Percentiles rank a stretch among this genome's conserved stretches.
Evolutionary conservation across 345 rosid genomes (phyloP).

Genomic region (Aethionema arabicum): DNA sequence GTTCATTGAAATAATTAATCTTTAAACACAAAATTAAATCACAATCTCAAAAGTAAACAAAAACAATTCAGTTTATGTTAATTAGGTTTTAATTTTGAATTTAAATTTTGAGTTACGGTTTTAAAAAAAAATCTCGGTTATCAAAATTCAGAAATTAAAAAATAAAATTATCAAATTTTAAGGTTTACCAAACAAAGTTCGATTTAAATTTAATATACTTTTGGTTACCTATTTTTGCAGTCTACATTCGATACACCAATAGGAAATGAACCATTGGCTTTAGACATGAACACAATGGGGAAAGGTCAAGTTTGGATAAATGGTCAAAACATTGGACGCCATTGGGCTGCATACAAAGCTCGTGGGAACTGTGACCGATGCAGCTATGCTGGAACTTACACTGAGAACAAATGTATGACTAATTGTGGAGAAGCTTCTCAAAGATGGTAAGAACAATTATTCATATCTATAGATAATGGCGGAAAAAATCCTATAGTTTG

Average conservation of each 20-base stretch:
- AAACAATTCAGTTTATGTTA: too few relatives aligned
- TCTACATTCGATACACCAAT: constrained; percentile 52
- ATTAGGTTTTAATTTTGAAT: too few relatives aligned
- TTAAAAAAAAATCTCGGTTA: too few relatives aligned
- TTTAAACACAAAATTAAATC: too few relatives aligned
- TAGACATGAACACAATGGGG: constrained; percentile 68
- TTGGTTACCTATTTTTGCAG: constrained; percentile 34
- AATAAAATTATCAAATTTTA: too few relatives aligned
- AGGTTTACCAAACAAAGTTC: too few relatives aligned
- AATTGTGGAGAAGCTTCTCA: constrained; percentile 67
- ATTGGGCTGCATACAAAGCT: constrained; percentile 63
- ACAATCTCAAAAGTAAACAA: too few relatives aligned
- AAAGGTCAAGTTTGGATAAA: constrained; percentile 71
- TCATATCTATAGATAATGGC: not conserved
- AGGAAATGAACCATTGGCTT: constrained; percentile 59
- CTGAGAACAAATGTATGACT: constrained; percentile 44
- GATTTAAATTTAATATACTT: too few relatives aligned
- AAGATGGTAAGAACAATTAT: constrained; percentile 46
- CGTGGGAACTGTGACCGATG: constrained; percentile 58
- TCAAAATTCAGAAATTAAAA: too few relatives aligned
- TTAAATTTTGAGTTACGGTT: too few relatives aligned
- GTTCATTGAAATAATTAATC: too few relatives aligned
- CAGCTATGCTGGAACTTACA: constrained; percentile 51
- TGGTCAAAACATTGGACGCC: constrained; percentile 68
- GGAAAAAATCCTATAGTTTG: too few relatives aligned